Percentiles rank a stretch among this genome's conserved stretches.
Conservation (phyloP, 306 rosid genomes). For the Quercus engelmannii region DNA sequence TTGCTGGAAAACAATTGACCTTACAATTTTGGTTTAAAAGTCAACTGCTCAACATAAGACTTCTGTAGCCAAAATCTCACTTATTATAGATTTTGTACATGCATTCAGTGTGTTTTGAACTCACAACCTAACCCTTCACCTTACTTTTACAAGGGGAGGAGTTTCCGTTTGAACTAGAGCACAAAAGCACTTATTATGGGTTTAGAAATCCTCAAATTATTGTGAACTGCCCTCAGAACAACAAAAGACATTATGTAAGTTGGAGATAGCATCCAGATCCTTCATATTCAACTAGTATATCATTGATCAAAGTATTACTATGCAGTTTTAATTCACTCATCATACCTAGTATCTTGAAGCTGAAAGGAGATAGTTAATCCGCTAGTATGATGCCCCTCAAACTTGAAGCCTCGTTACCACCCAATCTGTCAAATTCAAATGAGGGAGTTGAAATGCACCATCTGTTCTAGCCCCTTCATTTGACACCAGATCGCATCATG, state of each 20-base stretch:
- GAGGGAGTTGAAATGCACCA: background rate
- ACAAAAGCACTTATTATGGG: background rate
- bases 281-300: background rate
- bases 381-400: background rate
- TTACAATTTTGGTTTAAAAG: background rate
- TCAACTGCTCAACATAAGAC: background rate
- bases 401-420: background rate
- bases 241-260: background rate
- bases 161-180: too few relatives aligned
- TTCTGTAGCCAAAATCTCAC: background rate
- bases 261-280: background rate
- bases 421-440: background rate
- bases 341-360: background rate
- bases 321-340: background rate
- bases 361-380: background rate
- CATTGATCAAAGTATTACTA: background rate
- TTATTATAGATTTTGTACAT: background rate
- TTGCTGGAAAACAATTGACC: background rate
- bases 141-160: too few relatives aligned
- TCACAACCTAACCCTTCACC: too few relatives aligned
- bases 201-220: background rate
- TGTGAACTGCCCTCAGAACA: background rate
- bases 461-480: background rate
- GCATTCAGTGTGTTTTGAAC: too few relatives aligned
- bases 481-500: background rate